phyloP scores from a whole-genome alignment of 2,329 filamentous ascomycete species.

The Phialocephala subalpina region DNA sequence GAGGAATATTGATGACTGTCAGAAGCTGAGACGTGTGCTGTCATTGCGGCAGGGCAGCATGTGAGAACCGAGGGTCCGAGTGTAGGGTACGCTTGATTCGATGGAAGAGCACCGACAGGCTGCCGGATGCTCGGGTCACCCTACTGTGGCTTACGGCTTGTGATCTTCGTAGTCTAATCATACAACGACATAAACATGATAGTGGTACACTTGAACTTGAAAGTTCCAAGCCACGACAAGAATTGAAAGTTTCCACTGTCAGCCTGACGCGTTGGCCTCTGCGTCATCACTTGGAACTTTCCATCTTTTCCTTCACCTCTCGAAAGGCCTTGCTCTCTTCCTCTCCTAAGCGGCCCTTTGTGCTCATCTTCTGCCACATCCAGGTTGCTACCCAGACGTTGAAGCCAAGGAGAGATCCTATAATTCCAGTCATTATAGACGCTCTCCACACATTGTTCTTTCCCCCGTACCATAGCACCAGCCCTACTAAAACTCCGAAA shows the following conservation, averaged over 20 bases:
- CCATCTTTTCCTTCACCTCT: slow-evolving; percentile 14
- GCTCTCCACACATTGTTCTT: slow-evolving; percentile 15
- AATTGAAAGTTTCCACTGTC: neutral
- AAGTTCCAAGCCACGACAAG: neutral
- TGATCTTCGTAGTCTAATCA: neutral
- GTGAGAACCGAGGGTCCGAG: slow-evolving; percentile 13
- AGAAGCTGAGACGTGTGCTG: neutral
- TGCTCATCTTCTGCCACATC: slow-evolving; percentile 20
- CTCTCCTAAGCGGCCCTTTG: slow-evolving; percentile 16
- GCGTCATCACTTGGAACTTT: slow-evolving; percentile 11
- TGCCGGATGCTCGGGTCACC: slow-evolving; percentile 8
- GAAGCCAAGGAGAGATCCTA: slow-evolving; percentile 3
- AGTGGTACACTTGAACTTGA: neutral
- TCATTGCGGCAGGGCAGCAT: slow-evolving; percentile 5
- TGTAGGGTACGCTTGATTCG: slow-evolving; percentile 16
- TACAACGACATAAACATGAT: neutral
- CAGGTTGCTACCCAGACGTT: slow-evolving; percentile 10
- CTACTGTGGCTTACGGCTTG: neutral
- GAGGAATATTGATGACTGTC: slow-evolving; percentile 1
- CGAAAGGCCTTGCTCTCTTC: slow-evolving; percentile 15
- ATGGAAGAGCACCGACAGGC: neutral
- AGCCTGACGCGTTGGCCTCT: neutral
- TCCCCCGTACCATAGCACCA: neutral
- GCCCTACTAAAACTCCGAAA: neutral
- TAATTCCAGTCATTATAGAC: slow-evolving; percentile 1